phyloP scores from a whole-genome alignment of 192 early-diverging fungal species.

The Pilaira anomala region DNA sequence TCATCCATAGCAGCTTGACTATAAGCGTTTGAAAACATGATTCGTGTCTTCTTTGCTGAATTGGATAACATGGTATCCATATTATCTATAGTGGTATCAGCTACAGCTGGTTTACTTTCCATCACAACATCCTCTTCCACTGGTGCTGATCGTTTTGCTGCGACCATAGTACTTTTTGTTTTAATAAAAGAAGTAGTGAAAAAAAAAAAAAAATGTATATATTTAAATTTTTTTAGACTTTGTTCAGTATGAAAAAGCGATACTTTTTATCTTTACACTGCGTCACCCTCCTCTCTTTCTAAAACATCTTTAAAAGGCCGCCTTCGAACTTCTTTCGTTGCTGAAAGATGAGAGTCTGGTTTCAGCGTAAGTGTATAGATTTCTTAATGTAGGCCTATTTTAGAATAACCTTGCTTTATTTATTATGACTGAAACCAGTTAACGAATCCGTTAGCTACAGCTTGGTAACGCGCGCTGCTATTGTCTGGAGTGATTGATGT shows the following conservation, averaged over 20 bases:
- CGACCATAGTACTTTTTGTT: constrained; percentile 19
- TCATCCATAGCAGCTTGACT: constrained; percentile 41
- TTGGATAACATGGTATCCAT: constrained; percentile 19
- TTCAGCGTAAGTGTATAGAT: too few relatives aligned
- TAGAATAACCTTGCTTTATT: too few relatives aligned
- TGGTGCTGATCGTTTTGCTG: constrained; percentile 21
- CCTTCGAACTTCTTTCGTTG: too few relatives aligned
- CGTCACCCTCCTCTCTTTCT: neutral
- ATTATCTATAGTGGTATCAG: constrained; percentile 13
- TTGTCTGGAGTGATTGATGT: too few relatives aligned
- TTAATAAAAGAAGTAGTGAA: neutral
- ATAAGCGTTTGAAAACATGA: constrained; percentile 32
- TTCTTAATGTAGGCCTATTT: too few relatives aligned
- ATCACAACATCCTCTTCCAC: neutral
- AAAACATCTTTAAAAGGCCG: too few relatives aligned
- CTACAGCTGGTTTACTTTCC: neutral
- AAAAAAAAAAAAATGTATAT: too few relatives aligned
- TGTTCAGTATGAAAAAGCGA: too few relatives aligned
- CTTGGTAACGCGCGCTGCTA: too few relatives aligned
- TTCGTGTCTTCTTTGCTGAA: constrained; percentile 33
- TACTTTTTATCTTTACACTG: neutral
- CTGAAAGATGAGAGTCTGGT: too few relatives aligned
- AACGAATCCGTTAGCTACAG: too few relatives aligned
- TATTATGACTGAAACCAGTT: too few relatives aligned
- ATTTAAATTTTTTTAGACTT: neutral